These are phyloP conservation scores for Melaleuca quinquenervia DNA, from an alignment of 345 rosid species.

Conservation along the genomic window DNA sequence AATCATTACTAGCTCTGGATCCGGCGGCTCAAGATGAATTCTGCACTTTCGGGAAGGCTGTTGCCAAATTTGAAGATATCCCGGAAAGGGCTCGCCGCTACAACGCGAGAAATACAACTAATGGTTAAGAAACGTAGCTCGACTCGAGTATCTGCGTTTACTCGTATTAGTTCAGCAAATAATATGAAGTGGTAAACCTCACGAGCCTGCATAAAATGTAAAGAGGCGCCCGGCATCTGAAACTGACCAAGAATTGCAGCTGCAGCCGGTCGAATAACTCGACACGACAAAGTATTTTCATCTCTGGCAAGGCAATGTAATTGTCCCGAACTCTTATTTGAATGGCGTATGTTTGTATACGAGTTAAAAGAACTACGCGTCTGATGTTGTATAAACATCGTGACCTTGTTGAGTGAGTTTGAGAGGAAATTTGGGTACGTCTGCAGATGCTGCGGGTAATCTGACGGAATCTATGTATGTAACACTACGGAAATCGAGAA, in stretches of 20 bases:
- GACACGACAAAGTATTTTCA: neutral
- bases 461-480: neutral
- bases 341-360: neutral
- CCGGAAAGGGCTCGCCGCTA: neutral
- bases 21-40: too few species aligned
- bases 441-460: neutral
- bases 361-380: too few species aligned
- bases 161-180: neutral
- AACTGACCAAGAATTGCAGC: neutral
- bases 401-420: neutral
- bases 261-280: neutral
- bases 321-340: neutral
- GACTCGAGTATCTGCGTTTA: neutral
- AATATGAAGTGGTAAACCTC: too few species aligned
- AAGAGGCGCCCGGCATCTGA: neutral
- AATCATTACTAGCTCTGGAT: too few species aligned
- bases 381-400: neutral
- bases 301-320: neutral
- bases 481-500: neutral
- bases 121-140: neutral
- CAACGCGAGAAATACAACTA: neutral
- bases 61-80: neutral
- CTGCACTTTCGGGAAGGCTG: neutral
- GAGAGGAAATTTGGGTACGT: neutral
- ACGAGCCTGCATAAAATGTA: too few species aligned